Evolutionary conservation across 176 grass and related monocot species (phyloP).

Genomic region (Musa acuminata): DNA sequence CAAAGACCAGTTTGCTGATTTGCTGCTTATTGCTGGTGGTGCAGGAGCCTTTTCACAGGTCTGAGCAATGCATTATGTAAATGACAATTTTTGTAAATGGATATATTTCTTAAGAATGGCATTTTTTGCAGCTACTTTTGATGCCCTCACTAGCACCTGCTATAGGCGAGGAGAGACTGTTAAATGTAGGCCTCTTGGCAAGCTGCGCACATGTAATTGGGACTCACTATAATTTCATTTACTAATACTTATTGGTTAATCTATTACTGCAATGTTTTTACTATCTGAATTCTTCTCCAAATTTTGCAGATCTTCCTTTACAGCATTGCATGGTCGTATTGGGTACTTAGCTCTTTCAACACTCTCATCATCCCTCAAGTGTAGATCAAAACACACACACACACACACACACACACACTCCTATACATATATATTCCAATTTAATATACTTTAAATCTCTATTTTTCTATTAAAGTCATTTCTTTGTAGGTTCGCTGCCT

Average conservation of each 20-base stretch:
- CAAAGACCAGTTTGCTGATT: constrained; percentile 88
- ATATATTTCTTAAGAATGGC: constrained; percentile 11
- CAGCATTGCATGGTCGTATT: constrained; percentile 82
- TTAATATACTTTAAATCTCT: no score
- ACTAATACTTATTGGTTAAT: constrained; percentile 17
- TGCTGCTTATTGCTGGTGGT: constrained; percentile 49
- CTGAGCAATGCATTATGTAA: constrained; percentile 1
- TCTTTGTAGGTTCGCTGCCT: no score
- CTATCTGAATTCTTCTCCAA: constrained; percentile 6
- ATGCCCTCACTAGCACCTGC: constrained; percentile 72
- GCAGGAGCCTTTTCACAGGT: constrained; percentile 81
- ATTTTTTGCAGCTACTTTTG: constrained; percentile 54
- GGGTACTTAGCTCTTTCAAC: constrained; percentile 35
- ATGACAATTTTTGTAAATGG: background rate
- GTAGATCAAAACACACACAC: background rate
- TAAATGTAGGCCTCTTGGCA: constrained; percentile 69
- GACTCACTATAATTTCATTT: constrained; percentile 6
- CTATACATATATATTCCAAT: no score
- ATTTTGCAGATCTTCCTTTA: constrained; percentile 82
- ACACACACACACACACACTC: no score
- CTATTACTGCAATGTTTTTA: constrained; percentile 16
- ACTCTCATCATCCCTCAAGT: background rate
- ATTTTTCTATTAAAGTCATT: no score
- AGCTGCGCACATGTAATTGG: constrained; percentile 58
- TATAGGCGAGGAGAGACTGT: constrained; percentile 63